These are phyloP conservation scores for Medicago lupulina DNA, from an alignment of 306 rosid species.

Conservation along the genomic window DNA sequence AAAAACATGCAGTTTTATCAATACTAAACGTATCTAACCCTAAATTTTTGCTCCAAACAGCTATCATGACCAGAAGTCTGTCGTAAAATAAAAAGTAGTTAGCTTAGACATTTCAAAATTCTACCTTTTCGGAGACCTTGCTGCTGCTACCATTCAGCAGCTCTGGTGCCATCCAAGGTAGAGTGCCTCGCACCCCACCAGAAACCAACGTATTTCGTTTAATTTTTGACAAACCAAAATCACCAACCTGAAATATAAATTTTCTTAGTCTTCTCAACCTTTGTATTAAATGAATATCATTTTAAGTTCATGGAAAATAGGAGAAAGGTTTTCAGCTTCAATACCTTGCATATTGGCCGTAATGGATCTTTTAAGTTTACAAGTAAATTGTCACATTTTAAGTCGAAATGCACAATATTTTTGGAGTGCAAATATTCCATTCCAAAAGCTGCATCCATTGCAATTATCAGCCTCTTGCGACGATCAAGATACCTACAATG, in stretches of 20 bases:
- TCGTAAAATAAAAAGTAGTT: constrained; percentile 14
- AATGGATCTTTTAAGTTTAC: constrained; percentile 84
- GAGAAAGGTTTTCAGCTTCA: constrained; percentile 5
- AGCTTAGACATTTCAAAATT: constrained; percentile 12
- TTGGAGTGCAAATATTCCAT: constrained; percentile 93
- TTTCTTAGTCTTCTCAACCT: constrained; percentile 31
- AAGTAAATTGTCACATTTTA: constrained; percentile 91
- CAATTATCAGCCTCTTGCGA: constrained; percentile 86
- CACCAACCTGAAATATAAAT: constrained; percentile 68
- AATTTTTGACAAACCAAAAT: constrained; percentile 92
- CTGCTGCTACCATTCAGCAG: constrained; percentile 84
- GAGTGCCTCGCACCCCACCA: constrained; percentile 91
- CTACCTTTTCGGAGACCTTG: constrained; percentile 93
- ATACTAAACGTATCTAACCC: not conserved
- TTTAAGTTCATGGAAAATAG: constrained; percentile 7
- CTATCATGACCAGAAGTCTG: not conserved
- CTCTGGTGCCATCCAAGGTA: constrained; percentile 98
- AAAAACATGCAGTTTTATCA: no score
- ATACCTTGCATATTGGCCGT: constrained; percentile 94
- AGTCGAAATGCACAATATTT: constrained; percentile 90
- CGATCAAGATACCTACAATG: constrained; percentile 75
- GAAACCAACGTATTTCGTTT: constrained; percentile 85
- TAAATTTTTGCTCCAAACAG: not conserved
- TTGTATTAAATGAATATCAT: constrained; percentile 1
- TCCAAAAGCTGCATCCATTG: constrained; percentile 97